Evolutionary conservation across 2,329 filamentous ascomycete genomes (phyloP).

Genomic region (Pestalotiopsis sp.): DNA sequence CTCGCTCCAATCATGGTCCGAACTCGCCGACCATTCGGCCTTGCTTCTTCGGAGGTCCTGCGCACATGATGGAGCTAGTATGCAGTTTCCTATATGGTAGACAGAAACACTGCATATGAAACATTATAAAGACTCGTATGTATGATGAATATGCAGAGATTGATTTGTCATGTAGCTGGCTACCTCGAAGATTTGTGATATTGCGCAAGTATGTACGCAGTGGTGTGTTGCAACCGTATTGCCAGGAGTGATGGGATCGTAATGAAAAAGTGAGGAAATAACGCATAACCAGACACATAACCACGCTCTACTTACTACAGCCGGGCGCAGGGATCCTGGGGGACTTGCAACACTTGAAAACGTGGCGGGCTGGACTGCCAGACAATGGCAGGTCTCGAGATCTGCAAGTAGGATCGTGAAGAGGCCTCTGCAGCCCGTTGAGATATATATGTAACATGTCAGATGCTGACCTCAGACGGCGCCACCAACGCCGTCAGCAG

Average conservation of each 20-base stretch:
- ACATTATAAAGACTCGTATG: not conserved
- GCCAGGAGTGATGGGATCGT: constrained; percentile 22
- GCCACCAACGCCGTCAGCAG: not conserved
- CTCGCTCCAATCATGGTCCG: constrained; percentile 42
- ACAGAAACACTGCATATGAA: not conserved
- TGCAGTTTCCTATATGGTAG: not conserved
- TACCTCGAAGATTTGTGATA: constrained; percentile 11
- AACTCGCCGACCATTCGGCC: constrained; percentile 30
- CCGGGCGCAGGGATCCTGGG: constrained; percentile 2
- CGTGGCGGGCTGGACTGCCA: not conserved
- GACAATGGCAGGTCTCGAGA: not conserved
- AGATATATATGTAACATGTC: not conserved
- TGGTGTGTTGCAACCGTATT: constrained; percentile 13
- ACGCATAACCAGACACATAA: constrained; percentile 16
- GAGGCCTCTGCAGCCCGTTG: not conserved
- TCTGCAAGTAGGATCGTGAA: not conserved
- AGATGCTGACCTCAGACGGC: not conserved
- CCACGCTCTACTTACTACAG: not conserved
- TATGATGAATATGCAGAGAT: not conserved
- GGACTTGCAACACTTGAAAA: constrained; percentile 6
- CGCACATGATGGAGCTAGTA: constrained; percentile 10
- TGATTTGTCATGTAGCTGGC: constrained; percentile 1
- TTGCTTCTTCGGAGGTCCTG: not conserved
- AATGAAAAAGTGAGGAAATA: constrained; percentile 18
- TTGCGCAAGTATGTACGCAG: constrained; percentile 17